Evolutionary conservation across 1,284 basidiomycete genomes (phyloP), one percentile per base, ranked within the genome.

Genomic region (Pterulicium gracile): DNA sequence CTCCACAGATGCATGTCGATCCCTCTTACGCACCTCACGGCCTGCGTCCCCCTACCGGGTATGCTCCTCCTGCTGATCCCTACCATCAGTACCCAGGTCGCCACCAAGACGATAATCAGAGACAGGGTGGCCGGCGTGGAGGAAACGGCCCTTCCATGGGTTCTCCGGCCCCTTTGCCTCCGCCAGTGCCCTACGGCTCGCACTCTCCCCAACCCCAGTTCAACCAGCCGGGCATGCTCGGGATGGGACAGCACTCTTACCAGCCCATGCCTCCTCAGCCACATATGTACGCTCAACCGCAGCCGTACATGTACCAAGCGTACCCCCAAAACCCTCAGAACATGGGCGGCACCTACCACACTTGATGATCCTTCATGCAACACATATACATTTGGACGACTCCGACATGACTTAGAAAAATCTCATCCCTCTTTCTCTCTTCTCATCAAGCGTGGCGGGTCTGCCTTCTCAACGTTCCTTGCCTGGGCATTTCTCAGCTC

Each of bases 71-170:
- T 34, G 66, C 74, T 3, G 87, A 88, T 52, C 78, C 77, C 3
- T 88, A 83, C 70, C 87, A 79, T 55, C 82, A 83, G 3, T 88
- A 87, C 56, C 75, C 81, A 54, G 75, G 79, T 48, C 72, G 79
- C 13, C 73, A 77, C 3, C 84, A 86, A 47, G 65, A 72, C 24
- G 67, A 62, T 49, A 77, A 67, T 51, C 66, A 76, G 40, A 70
- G 76, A 17, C 59, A 66, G 49, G 56, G 62, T 13, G 60, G 70
- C 49, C 81, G 82, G 50, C 80, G 81, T 52, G 75, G 69, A 52
- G 65, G 66, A 19, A 63, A 63, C 44, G 35, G 48, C 19, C 4
- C 42, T 54, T n/a, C 51, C 53, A 23, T 24, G 61, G 55, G 35
- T 50, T 59, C 44, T 65, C 56, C 46, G 64, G 54, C 66, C 23